phyloP scores from a whole-genome alignment of 306 rosid genomes.

The Oxytropis ochrocephala region DNA sequence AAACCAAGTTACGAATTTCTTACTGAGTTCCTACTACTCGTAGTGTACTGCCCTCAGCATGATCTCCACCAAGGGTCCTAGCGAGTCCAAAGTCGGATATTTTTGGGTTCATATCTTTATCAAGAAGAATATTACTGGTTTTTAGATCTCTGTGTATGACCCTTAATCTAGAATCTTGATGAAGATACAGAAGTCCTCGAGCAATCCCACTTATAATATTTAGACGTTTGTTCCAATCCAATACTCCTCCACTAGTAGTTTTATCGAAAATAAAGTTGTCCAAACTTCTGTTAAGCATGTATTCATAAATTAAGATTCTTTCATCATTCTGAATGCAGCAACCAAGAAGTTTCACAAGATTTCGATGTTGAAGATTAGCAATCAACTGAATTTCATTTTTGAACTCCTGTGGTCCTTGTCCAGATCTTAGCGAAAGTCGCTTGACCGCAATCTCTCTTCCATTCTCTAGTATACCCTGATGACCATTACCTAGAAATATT shows the following conservation, averaged over 20 bases:
- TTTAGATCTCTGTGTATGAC: conserved; percentile 53
- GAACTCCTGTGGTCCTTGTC: conserved; percentile 44
- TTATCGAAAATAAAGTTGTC: conserved; percentile 34
- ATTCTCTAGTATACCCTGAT: conserved; percentile 31
- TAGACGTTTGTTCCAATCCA: conserved; percentile 36
- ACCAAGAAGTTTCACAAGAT: conserved; percentile 49
- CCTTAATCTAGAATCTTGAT: conserved; percentile 45
- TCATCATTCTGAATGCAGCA: conserved; percentile 39
- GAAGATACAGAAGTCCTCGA: conserved; percentile 42
- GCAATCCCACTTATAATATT: conserved; percentile 44
- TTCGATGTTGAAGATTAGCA: conserved; percentile 38
- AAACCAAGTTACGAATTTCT: conserved; percentile 14
- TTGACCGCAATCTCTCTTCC: conserved; percentile 41
- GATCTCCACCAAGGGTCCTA: conserved; percentile 38
- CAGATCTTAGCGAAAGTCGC: conserved; percentile 32
- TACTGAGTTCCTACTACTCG: conserved; percentile 51
- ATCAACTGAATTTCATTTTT: conserved; percentile 30
- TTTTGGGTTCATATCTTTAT: conserved; percentile 38
- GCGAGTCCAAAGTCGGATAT: conserved; percentile 51
- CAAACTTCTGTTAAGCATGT: conserved; percentile 42
- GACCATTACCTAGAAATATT: background rate
- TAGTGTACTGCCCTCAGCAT: conserved; percentile 31
- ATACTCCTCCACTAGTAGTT: background rate
- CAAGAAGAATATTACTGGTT: conserved; percentile 44
- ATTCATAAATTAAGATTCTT: conserved; percentile 40